Evolutionary conservation across 345 rosid genomes (phyloP), one percentile per base, ranked within the genome.

Genomic region (Brassica nigra): DNA sequence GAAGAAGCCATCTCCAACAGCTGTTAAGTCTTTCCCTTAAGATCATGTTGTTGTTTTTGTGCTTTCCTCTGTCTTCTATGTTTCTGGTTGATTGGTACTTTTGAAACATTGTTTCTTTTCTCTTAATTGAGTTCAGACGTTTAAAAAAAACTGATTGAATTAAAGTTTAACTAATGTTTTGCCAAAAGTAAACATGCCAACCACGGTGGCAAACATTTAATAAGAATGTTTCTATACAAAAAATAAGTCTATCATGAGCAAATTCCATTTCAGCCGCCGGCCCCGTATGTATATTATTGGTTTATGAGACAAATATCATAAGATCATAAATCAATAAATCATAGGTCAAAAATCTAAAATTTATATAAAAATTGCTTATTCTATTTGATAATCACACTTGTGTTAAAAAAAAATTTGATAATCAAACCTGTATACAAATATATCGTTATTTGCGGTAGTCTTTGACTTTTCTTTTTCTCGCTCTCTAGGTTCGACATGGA

Each of bases 401-500:
- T n/a, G n/a, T n/a, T n/a, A n/a, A n/a, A n/a, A n/a, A n/a, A n/a
- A n/a, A n/a, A n/a, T n/a, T n/a, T n/a, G n/a, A n/a, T n/a, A n/a
- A n/a, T n/a, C n/a, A n/a, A n/a, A 75, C 28, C 27, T 55, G 23
- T 55, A 55, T 55, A 8, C 27, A 57, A 57, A 58, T 58, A 58
- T 3, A 8, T 58, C 30, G 27, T 73, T 9, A 73, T 23, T 58
- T 42, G 36, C 69, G 69, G 54, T 61, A 76, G 18, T 18, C 36
- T 69, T 4, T 14, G 59, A 78, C 58, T 2, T 27, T 27, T 36
- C 6, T 27, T 61, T 52, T 42, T 39, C 16, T 47, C 55, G 4
- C 16, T 39, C 74, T 68, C 14, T 20, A n/a, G n/a, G 16, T 14
- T 9, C 30, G n/a, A 63, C 73, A 79, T 79, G 74, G 57, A 44